A percentile compares a stretch with the other conserved stretches of the same genome.
Conservation (phyloP, 257 asterid genomes). For the Gentiana straminea region DNA sequence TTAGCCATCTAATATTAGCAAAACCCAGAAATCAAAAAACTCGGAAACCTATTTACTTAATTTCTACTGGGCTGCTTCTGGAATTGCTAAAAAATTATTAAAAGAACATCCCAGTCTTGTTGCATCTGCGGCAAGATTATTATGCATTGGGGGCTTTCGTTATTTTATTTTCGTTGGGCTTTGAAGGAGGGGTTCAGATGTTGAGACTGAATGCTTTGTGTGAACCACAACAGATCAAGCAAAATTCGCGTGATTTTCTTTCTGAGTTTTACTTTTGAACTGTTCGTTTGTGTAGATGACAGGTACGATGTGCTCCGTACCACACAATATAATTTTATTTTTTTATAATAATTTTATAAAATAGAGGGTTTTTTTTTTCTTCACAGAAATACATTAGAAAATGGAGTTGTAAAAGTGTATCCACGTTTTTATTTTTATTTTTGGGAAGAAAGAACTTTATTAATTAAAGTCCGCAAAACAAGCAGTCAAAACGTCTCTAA, state of each 20-base stretch:
- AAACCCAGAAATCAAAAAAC: neutral
- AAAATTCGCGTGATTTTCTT: neutral
- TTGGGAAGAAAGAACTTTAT: too few species aligned
- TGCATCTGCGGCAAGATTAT: conserved; percentile 4
- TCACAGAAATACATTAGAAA: neutral
- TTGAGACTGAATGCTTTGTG: conserved; percentile 11
- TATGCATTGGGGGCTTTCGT: conserved; percentile 4
- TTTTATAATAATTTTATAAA: neutral
- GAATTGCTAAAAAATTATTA: neutral
- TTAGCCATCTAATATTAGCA: conserved; percentile 49
- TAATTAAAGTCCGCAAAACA: too few species aligned
- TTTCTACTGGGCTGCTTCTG: neutral
- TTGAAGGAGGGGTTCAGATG: neutral
- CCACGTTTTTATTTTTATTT: too few species aligned
- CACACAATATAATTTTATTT: too few species aligned
- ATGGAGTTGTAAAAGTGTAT: too few species aligned
- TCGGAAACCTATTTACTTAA: neutral
- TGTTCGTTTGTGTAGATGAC: too few species aligned
- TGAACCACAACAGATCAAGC: conserved; percentile 26
- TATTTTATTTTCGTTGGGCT: too few species aligned
- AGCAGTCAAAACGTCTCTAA: too few species aligned
- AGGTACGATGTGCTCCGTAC: too few species aligned
- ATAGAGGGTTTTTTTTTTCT: neutral
- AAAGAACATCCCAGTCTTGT: neutral
- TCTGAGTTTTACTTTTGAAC: too few species aligned